A percentile compares a stretch with the other conserved stretches of the same genome.
These are phyloP conservation scores for Phyllosticta ampelicida DNA, from an alignment of 2,329 filamentous ascomycete genomes.

Conservation along the genomic window DNA sequence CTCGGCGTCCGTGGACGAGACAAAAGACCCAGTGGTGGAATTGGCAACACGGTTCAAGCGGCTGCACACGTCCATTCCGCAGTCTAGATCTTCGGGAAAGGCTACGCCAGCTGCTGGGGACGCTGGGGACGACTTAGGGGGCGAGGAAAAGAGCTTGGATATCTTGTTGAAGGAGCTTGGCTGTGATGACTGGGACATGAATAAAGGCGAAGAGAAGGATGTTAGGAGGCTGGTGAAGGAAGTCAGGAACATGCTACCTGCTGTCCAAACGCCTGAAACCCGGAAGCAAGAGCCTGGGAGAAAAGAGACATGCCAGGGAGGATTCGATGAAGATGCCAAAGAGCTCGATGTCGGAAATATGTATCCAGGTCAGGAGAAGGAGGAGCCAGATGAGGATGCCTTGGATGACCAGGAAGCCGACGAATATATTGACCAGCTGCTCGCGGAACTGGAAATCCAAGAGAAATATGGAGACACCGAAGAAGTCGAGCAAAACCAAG, in stretches of 20 bases:
- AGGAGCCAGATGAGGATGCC: conserved; percentile 7
- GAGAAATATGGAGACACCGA: conserved; percentile 25
- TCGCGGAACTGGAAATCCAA: conserved; percentile 36
- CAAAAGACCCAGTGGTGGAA: conserved; percentile 16
- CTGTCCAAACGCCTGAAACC: conserved; percentile 13
- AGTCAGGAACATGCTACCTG: conserved; percentile 29
- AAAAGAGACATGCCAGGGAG: conserved; percentile 3
- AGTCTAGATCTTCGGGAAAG: background rate
- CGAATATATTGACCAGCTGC: conserved; percentile 35
- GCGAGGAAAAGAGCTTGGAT: conserved; percentile 36
- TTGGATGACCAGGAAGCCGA: conserved; percentile 28
- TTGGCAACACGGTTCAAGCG: conserved; percentile 29
- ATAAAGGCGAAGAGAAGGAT: conserved; percentile 30
- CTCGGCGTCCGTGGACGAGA: conserved; percentile 13
- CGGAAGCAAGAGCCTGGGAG: background rate
- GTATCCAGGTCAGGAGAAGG: conserved; percentile 15
- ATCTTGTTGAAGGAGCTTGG: conserved; percentile 34
- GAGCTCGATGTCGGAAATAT: conserved; percentile 16
- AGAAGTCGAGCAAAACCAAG: background rate
- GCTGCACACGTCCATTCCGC: conserved; percentile 12
- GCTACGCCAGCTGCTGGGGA: background rate
- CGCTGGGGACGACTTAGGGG: background rate
- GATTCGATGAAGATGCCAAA: conserved; percentile 5
- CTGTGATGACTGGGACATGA: conserved; percentile 29
- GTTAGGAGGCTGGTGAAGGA: conserved; percentile 32